Percentiles rank a stretch among this genome's conserved stretches.
Conservation (phyloP, 192 early-diverging fungal species). For the Coemansia sp. region DNA sequence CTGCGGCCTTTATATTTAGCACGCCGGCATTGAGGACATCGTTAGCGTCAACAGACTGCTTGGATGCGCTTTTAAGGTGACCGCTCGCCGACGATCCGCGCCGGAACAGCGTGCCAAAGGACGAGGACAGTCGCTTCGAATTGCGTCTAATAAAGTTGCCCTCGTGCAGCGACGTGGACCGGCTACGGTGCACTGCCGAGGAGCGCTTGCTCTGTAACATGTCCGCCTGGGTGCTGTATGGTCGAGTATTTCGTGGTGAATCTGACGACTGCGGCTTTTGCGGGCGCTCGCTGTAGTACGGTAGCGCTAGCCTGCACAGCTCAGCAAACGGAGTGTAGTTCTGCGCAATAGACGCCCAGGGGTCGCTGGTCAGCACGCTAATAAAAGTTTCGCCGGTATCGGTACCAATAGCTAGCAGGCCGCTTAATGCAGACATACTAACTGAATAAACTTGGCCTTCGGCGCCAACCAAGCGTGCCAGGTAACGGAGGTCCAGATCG, state of each 20-base stretch:
- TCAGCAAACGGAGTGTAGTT: conserved; percentile 3
- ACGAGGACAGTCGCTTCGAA: conserved; percentile 31
- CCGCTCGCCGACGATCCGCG: conserved; percentile 9
- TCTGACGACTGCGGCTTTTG: background rate
- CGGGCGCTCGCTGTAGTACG: background rate
- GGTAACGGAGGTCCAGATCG: conserved; percentile 4
- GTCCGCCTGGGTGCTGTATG: background rate
- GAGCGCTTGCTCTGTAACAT: background rate
- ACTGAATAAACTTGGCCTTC: conserved; percentile 5
- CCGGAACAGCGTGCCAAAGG: conserved; percentile 24
- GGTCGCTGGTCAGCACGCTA: conserved; percentile 21
- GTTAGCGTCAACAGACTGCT: background rate
- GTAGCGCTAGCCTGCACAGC: conserved; percentile 11
- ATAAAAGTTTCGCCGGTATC: conserved; percentile 32
- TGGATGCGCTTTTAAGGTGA: background rate
- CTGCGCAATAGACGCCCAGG: conserved; percentile 6
- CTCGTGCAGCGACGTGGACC: conserved; percentile 21
- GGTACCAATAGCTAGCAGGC: conserved; percentile 30
- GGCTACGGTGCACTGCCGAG: conserved; percentile 4
- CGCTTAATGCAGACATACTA: conserved; percentile 16
- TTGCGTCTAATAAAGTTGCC: conserved; percentile 21
- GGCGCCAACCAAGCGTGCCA: conserved; percentile 26
- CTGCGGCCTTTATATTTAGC: background rate
- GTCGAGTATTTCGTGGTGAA: background rate
- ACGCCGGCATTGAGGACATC: background rate